Base-by-base conservation (phyloP, 129 eudicot genomes). In the Smallanthus sonchifolius region DNA sequence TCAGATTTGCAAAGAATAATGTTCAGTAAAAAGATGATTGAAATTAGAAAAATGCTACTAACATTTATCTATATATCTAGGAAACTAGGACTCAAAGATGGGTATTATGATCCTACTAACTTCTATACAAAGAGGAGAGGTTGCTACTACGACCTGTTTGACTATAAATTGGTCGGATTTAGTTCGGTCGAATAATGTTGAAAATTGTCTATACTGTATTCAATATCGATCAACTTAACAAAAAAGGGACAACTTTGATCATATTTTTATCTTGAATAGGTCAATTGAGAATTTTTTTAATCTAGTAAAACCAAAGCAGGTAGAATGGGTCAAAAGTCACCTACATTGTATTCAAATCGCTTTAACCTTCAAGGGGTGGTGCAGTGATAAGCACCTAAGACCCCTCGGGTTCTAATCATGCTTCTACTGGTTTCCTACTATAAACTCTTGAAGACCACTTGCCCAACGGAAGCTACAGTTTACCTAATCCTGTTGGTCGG, bases 1-100 rank as follows among this genome's bases (percentile, higher is more conserved):
- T 77, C 24, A 77, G 73, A 13, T 73, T 49, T 44, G 7, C 34
- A 42, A 14, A 40, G n/a, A 69, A 80, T 1, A 13, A 10, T 51
- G 15, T 16, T 48, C 1, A 51, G 32, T 11, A 64, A 70, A 63
- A 56, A 45, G 14, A 16, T n/a, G 59, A 2, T 52, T 52, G 2
- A 47, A 47, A 47, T 42, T 7, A 2, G 45, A 2, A 2, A 0
- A 47, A 47, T 2, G 4, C 54, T 15, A 47, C 5, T 47, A 15
- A 15, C 16, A 47, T 24, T 24, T 24, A 24, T 24, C 30, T 3
- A 14, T 4, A 47, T 13, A 47, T 47, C 7, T 47, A 4, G 14
- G 19, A 47, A 47, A 47, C 7, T 0, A 47, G 54, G 6, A 1
- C 8, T 16, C 10, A 15, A 0, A 54, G 34, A 54, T 20, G 19